Conservation (phyloP, 345 rosid genomes). For the Atalantia buxifolia region DNA sequence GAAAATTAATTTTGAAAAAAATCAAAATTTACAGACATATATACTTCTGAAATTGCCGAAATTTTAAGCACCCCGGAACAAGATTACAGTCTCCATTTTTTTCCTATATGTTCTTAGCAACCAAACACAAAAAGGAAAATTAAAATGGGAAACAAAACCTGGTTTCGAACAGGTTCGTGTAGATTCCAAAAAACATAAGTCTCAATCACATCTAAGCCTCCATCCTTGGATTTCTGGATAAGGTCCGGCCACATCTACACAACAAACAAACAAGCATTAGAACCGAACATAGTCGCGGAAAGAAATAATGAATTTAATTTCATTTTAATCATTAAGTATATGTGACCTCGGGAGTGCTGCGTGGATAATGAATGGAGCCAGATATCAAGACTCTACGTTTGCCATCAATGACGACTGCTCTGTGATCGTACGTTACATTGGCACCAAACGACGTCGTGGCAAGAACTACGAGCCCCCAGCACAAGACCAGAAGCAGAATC, state of each 20-base stretch:
- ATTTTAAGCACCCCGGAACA: not conserved
- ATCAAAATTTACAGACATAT: not conserved
- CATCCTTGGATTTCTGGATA: constrained; percentile 92
- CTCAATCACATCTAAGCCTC: constrained; percentile 88
- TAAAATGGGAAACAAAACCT: constrained; percentile 42
- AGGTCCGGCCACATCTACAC: constrained; percentile 97
- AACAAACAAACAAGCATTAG: not conserved
- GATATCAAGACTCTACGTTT: constrained; percentile 70
- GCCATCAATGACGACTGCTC: constrained; percentile 77
- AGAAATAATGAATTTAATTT: too few relatives aligned
- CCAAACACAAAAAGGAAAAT: constrained; percentile 11
- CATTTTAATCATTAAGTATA: too few relatives aligned
- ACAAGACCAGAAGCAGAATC: constrained; percentile 16
- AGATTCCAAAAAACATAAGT: constrained; percentile 89
- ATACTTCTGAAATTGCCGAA: not conserved
- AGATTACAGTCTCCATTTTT: not conserved
- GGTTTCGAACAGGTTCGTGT: constrained; percentile 79
- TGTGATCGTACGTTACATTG: constrained; percentile 76
- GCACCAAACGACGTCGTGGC: constrained; percentile 39
- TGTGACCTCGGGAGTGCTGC: constrained; percentile 82
- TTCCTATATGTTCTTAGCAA: constrained; percentile 14
- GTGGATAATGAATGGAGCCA: constrained; percentile 96
- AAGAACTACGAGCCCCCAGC: constrained; percentile 21
- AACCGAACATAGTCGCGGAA: too few relatives aligned
- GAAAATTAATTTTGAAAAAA: not conserved